Base-by-base conservation (phyloP, 2,329 filamentous ascomycete genomes). In the Aspergillus sojae region DNA sequence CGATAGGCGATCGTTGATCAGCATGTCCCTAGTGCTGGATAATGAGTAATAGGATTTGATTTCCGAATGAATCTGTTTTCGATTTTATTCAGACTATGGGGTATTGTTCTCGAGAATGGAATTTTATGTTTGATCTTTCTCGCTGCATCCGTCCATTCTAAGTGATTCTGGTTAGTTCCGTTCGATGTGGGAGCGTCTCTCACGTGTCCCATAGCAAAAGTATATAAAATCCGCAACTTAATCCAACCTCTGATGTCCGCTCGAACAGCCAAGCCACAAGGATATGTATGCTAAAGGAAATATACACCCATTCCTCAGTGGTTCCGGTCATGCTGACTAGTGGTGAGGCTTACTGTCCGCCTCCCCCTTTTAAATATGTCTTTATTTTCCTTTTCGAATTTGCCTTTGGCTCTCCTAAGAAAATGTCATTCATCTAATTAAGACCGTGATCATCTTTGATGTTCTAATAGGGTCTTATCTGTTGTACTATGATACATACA, bases 1-100 rank as follows among this genome's bases (percentile, higher is more conserved):
- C 26, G 45, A 39, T 58, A 52, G 55, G 54, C 60, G 60, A 62
- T 58, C 60, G 60, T 39, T 58, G 60, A 62, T 62, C 60, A 62
- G 45, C 60, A 58, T 53, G 5, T 57, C 12, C 54, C 55, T 28
- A 55, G 21, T 52, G 32, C 30, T 30, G 23, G 26, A 43, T 46
- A 32, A 19, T 14, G 23, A 52, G 36, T 61, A 61, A 52, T 39
- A 62, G 57, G 55, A 30, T 53, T 62, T 55, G 45, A 58, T 62
- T 62, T 46, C 30, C 39, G 7, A 41, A 28, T 36, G 19, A 14
- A 34, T 21, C 19, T 54, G n/a, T 23, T 36, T 41, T 21, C 52
- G 23, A 41, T 36, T 39, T 39, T n/a, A 14, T 26, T 39, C n/a
- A 55, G 12, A 21, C 52, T 55, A 28, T 4, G 26, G 26, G 6